A percentile compares a stretch with the other conserved stretches of the same genome.
phyloP scores from a whole-genome alignment of 371 early-diverging fungal species.

The Sporodiniella umbellata region DNA sequence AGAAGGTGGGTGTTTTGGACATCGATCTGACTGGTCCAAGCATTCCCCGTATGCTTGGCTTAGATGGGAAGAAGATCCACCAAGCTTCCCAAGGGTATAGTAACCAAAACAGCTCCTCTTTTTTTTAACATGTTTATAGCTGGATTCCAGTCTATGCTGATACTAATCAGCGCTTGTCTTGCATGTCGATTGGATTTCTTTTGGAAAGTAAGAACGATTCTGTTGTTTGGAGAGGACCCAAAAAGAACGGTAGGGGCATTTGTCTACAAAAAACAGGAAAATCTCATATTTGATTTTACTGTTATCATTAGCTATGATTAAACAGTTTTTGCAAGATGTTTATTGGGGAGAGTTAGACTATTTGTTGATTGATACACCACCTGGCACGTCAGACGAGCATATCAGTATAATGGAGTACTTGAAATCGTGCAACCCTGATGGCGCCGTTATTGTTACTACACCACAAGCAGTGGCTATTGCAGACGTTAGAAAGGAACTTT shows the following conservation, averaged over 20 bases:
- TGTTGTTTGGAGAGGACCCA: slow-evolving; percentile 96
- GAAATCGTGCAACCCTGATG: slow-evolving; percentile 72
- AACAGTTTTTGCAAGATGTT: slow-evolving; percentile 88
- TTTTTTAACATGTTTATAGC: too few species aligned
- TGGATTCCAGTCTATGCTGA: slow-evolving; percentile 92
- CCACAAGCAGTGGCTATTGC: slow-evolving; percentile 86
- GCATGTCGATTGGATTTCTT: slow-evolving; percentile 87
- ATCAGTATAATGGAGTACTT: slow-evolving; percentile 76
- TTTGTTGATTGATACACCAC: slow-evolving; percentile 93
- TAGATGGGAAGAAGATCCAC: slow-evolving; percentile 76
- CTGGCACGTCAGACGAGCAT: slow-evolving; percentile 96
- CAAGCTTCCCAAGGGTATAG: slow-evolving; percentile 66
- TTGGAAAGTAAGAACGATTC: slow-evolving; percentile 78
- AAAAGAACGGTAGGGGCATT: slow-evolving; percentile 69
- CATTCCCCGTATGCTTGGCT: slow-evolving; percentile 77
- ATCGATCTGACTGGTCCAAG: slow-evolving; percentile 96
- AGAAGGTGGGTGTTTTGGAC: slow-evolving; percentile 83
- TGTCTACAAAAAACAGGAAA: background rate
- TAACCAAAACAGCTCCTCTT: too few species aligned
- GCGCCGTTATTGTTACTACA: slow-evolving; percentile 90
- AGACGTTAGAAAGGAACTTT: slow-evolving; percentile 86
- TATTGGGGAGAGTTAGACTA: slow-evolving; percentile 87
- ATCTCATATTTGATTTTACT: background rate
- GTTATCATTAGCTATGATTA: slow-evolving; percentile 69
- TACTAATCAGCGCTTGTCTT: slow-evolving; percentile 65